Evolutionary conservation across 2,329 filamentous ascomycete species (phyloP).

Genomic region (Penicillium sp.): DNA sequence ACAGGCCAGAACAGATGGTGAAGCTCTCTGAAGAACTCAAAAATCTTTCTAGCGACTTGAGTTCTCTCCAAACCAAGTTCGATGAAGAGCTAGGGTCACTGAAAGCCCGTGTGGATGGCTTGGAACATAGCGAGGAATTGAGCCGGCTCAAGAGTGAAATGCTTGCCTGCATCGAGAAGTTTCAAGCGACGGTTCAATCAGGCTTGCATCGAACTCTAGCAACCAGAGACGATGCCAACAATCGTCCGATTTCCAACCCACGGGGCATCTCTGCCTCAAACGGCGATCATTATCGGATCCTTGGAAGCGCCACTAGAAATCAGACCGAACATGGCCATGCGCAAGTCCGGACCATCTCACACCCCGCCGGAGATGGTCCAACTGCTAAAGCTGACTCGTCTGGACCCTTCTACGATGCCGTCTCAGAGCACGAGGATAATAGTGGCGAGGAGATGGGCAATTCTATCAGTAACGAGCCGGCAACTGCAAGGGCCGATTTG

Average conservation of each 20-base stretch:
- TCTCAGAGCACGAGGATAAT: neutral
- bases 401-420: neutral
- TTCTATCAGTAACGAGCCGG: neutral
- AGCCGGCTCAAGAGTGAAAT: neutral
- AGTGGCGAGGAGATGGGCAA: neutral
- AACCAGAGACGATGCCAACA: neutral
- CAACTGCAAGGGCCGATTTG: neutral
- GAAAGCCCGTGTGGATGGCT: neutral
- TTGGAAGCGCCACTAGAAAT: neutral
- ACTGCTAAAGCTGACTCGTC: neutral
- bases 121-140: neutral
- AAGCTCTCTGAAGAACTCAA: neutral
- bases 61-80: neutral
- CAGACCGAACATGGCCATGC: neutral
- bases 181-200: neutral
- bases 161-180: neutral
- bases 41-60: neutral
- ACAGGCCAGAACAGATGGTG: neutral
- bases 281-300: neutral
- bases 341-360: neutral
- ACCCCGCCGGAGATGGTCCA: neutral
- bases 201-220: neutral
- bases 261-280: neutral
- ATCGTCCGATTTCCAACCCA: neutral
- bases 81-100: neutral